Evolutionary conservation across 805 yeast genomes (phyloP), one percentile per base, ranked within the genome.

Genomic region (Candida cerambycidarum): DNA sequence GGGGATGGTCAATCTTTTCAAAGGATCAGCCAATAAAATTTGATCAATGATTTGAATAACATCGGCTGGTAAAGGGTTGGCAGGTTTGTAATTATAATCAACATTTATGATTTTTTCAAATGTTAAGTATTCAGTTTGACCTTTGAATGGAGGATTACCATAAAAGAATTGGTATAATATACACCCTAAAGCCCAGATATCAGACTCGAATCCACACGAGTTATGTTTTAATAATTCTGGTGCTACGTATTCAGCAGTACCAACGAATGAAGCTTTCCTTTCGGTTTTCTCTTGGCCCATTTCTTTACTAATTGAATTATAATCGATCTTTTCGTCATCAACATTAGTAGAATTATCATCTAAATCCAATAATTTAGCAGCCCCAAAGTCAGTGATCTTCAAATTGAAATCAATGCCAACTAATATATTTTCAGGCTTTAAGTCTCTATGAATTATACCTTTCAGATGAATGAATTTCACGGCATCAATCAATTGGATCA

Each of bases 321-420:
- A 64, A 42, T 65, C 71, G 23, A 67, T 58, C 10, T 54, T 57
- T 13, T 58, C 59, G 30, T 77, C 78, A 38, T 58, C 58, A 25
- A 44, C 39, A 16, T 52, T 51, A 21, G 35, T 30, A 13, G 28
- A 32, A 17, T 9, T 17, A 16, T 39, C 42, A n/a, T 15, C 23
- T 13, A 33, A 10, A 14, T 66, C 73, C 12, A 87, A 65, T 4
- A 88, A 69, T 59, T 87, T 89, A 1, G 98, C 99, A n/a, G 98
- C 96, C 9, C 99, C 99, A 63, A 93, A 93, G 65, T 93, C 99
- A 1, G 98, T 93, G 43, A 93, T 83, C 77, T 90, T 89, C 46
- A 93, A 67, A 55, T 87, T 83, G 78, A 90, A 88, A 43, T 88
- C 93, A 47, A 80, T 80, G 56, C 86, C 92, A 36, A 93, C 76